phyloP scores from a whole-genome alignment of 1,284 basidiomycete genomes.

The Ganoderma leucocontextum region DNA sequence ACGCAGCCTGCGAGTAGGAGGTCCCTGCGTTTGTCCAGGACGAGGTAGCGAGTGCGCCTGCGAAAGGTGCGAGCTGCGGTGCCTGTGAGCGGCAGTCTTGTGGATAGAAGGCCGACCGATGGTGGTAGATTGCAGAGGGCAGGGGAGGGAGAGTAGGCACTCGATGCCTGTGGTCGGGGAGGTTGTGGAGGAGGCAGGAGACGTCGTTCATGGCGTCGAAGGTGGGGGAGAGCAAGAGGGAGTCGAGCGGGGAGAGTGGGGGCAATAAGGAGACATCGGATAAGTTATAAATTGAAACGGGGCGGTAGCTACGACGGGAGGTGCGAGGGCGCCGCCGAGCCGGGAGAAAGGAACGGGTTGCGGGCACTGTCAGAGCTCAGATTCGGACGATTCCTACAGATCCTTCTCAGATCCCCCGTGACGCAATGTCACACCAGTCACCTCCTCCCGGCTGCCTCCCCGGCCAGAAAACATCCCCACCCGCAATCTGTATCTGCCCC shows the following conservation, averaged over 20 bases:
- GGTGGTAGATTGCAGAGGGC: conserved; percentile 13
- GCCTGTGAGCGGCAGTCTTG: conserved; percentile 23
- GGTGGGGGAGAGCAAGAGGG: conserved; percentile 19
- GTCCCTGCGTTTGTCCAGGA: conserved; percentile 32
- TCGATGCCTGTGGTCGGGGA: conserved; percentile 21
- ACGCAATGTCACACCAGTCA: background rate
- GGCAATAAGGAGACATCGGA: conserved; percentile 28
- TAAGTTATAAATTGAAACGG: conserved; percentile 30
- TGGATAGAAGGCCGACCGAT: conserved; percentile 18
- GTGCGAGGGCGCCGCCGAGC: conserved; percentile 32
- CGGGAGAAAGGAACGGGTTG: conserved; percentile 26
- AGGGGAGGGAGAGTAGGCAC: conserved; percentile 16
- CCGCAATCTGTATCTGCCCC: background rate
- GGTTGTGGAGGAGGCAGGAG: conserved; percentile 30
- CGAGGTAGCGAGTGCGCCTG: conserved; percentile 26
- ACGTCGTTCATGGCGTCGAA: conserved; percentile 26
- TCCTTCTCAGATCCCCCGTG: background rate
- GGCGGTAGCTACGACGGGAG: conserved; percentile 29
- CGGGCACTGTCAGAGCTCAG: conserved; percentile 5
- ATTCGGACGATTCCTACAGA: conserved; percentile 9
- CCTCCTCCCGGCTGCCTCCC: background rate
- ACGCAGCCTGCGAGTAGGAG: conserved; percentile 14
- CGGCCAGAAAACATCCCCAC: background rate
- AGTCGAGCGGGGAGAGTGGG: conserved; percentile 15
- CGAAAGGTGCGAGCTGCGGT: conserved; percentile 34